These are phyloP conservation scores for Citropsis articulata DNA, from an alignment of 345 rosid genomes.

Conservation along the genomic window DNA sequence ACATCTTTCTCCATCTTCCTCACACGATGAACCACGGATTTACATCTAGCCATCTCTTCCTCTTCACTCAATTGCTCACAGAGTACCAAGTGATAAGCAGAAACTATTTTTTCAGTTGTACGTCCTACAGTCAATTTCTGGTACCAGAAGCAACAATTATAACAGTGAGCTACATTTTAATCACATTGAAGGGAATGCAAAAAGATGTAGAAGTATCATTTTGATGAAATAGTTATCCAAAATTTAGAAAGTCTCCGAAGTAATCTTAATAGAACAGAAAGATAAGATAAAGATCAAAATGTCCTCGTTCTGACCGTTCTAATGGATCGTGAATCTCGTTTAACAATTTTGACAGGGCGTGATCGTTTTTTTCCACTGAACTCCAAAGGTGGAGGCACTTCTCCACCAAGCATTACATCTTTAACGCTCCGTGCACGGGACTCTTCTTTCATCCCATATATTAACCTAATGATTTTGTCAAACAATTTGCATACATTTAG, in stretches of 20 bases:
- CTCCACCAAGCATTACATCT: constrained; percentile 83
- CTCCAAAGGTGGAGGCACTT: constrained; percentile 64
- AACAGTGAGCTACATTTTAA: too few relatives aligned
- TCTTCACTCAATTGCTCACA: too few relatives aligned
- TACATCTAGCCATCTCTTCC: too few relatives aligned
- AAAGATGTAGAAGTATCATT: not conserved
- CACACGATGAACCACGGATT: too few relatives aligned
- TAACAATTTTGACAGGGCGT: constrained; percentile 69
- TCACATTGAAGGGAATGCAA: not conserved
- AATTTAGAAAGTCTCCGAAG: not conserved
- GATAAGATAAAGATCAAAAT: not conserved
- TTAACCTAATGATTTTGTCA: too few relatives aligned
- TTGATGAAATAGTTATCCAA: not conserved
- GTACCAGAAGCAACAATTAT: too few relatives aligned
- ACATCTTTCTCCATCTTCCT: too few relatives aligned
- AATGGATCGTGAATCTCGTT: constrained; percentile 80
- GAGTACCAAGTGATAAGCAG: too few relatives aligned
- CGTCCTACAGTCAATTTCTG: too few relatives aligned
- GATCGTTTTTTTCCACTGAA: constrained; percentile 72
- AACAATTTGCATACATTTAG: too few relatives aligned
- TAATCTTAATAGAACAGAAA: not conserved
- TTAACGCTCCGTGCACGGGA: constrained; percentile 47
- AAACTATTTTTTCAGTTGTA: too few relatives aligned
- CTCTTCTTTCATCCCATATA: too few relatives aligned
- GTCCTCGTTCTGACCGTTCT: constrained; percentile 49